Percentiles rank a stretch among this genome's conserved stretches.
Conservation (phyloP, 2,329 filamentous ascomycete species). For the Aspergillus luchuensis region DNA sequence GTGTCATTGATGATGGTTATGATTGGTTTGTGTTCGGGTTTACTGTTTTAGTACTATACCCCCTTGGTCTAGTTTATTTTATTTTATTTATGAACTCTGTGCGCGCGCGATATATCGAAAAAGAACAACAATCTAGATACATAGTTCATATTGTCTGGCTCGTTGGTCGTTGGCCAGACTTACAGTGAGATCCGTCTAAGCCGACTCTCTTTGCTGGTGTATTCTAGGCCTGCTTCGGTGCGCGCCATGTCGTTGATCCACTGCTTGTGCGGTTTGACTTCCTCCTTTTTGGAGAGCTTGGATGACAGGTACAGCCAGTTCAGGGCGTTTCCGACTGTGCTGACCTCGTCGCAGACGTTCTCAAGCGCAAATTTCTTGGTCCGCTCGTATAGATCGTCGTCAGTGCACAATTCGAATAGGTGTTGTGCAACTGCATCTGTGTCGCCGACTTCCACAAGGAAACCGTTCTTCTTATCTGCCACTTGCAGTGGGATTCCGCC, state of each 20-base stretch:
- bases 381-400: conserved; percentile 63
- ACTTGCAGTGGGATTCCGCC: conserved; percentile 83
- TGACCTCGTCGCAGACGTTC: conserved; percentile 78
- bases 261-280: conserved; percentile 59
- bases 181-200: conserved; percentile 42
- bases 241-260: conserved; percentile 78
- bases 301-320: conserved; percentile 77
- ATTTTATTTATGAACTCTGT: neutral
- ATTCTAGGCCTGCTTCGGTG: conserved; percentile 63
- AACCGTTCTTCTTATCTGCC: conserved; percentile 70
- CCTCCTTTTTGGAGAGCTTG: conserved; percentile 61
- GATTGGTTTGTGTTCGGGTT: conserved; percentile 3
- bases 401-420: conserved; percentile 66
- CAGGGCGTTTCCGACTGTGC: conserved; percentile 76
- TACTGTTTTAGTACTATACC: conserved; percentile 2
- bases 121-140: neutral
- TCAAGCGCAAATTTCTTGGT: conserved; percentile 66
- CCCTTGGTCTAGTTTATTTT: conserved; percentile 6
- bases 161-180: neutral
- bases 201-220: conserved; percentile 61
- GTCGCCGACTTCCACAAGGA: conserved; percentile 71
- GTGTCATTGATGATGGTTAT: neutral
- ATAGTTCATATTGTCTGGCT: neutral
- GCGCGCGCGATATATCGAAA: neutral
- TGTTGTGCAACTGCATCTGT: conserved; percentile 68